Percentiles rank a stretch among this genome's conserved stretches.
These are phyloP conservation scores for Houttuynia cordata DNA, from an alignment of 164 flowering plant species.

Conservation along the genomic window DNA sequence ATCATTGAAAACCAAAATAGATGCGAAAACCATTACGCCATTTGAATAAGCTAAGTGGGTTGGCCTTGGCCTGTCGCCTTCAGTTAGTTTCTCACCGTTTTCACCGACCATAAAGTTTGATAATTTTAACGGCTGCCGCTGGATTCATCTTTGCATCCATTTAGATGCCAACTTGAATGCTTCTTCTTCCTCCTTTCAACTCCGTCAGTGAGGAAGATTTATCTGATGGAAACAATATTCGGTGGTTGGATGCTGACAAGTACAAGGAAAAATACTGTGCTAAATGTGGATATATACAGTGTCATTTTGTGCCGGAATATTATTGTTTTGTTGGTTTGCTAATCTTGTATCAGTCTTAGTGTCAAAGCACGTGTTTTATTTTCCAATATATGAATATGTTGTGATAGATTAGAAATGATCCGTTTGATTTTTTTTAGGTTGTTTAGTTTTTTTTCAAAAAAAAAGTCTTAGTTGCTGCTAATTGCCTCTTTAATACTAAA, in stretches of 20 bases:
- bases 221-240: background rate
- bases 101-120: background rate
- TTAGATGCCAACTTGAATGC: background rate
- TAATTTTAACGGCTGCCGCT: background rate
- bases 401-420: too few species aligned
- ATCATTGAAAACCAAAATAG: background rate
- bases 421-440: background rate
- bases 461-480: too few species aligned
- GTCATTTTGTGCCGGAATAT: background rate
- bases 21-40: background rate
- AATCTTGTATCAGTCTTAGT: background rate
- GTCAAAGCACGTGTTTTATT: too few species aligned
- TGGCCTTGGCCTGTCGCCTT: background rate
- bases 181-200: too few species aligned
- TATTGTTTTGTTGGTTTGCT: background rate
- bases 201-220: background rate
- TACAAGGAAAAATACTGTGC: background rate
- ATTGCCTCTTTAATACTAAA: background rate
- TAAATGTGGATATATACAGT: background rate
- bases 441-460: too few species aligned
- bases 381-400: too few species aligned
- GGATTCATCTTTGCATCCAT: background rate
- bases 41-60: constrained; percentile 8
- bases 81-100: background rate
- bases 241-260: background rate